These are phyloP conservation scores for Neonectria magnoliae DNA, from an alignment of 2,329 filamentous ascomycete species.

Conservation along the genomic window DNA sequence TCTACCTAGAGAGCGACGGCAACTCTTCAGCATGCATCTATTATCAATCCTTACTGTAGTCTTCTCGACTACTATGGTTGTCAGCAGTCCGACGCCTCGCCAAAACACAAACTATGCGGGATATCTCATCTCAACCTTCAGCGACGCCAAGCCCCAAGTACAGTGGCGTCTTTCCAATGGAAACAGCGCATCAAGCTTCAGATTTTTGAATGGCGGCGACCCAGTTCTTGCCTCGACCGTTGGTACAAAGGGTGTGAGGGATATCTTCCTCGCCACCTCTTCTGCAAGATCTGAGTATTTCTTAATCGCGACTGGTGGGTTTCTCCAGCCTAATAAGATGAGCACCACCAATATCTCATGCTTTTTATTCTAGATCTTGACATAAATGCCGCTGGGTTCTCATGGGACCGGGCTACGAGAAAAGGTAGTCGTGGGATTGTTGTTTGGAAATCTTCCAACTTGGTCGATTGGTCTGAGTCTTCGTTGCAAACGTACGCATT, in stretches of 20 bases:
- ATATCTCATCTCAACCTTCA: conserved; percentile 22
- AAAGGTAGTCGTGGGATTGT: conserved; percentile 49
- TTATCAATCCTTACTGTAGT: neutral
- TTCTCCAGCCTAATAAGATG: neutral
- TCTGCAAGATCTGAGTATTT: conserved; percentile 42
- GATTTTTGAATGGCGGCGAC: conserved; percentile 16
- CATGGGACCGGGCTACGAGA: conserved; percentile 49
- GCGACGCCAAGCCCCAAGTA: conserved; percentile 18
- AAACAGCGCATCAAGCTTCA: conserved; percentile 16
- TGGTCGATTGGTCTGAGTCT: conserved; percentile 47
- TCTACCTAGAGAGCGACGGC: neutral
- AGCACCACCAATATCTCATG: neutral
- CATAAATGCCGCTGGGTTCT: conserved; percentile 47
- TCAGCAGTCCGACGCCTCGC: conserved; percentile 2
- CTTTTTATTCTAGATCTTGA: conserved; percentile 45
- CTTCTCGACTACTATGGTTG: conserved; percentile 1
- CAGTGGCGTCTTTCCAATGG: conserved; percentile 21
- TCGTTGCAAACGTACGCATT: conserved; percentile 12
- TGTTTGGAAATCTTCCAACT: conserved; percentile 49
- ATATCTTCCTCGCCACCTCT: conserved; percentile 14
- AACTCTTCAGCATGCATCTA: conserved; percentile 10
- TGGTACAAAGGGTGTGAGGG: conserved; percentile 17
- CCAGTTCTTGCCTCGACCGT: conserved; percentile 15
- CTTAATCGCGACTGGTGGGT: conserved; percentile 48
- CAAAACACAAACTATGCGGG: conserved; percentile 9